phyloP scores from a whole-genome alignment of 176 grass and related monocot species.

The Poa pratensis region DNA sequence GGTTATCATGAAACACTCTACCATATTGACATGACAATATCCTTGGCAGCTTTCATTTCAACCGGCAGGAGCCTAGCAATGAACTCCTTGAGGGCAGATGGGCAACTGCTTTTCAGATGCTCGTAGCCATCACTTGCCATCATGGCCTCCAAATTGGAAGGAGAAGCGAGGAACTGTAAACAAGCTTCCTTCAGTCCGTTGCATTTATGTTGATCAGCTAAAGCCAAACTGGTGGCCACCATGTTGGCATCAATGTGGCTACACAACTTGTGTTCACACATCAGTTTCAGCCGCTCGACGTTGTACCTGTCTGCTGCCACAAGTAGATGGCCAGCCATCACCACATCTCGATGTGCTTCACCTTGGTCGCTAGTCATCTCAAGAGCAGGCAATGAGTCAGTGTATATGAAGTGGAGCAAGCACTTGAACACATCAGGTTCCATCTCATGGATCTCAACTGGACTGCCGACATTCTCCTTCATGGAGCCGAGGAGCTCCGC shows the following conservation, averaged over 20 bases:
- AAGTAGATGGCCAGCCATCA: constrained; percentile 46
- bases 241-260: constrained; percentile 3
- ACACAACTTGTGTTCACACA: constrained; percentile 44
- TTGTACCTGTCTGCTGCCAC: constrained; percentile 52
- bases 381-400: constrained; percentile 25
- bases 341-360: neutral
- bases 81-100: neutral
- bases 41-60: neutral
- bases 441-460: neutral
- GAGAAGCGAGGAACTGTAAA: constrained; percentile 9
- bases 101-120: constrained; percentile 12
- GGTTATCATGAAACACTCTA: neutral
- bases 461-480: neutral
- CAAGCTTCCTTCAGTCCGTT: constrained; percentile 24
- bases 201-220: constrained; percentile 38
- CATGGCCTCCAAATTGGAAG: neutral
- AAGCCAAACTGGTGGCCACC: neutral
- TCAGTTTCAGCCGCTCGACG: constrained; percentile 42
- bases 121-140: constrained; percentile 28
- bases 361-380: neutral
- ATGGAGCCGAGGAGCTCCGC: neutral
- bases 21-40: neutral
- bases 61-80: neutral
- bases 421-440: neutral
- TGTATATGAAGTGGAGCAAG: constrained; percentile 50